Evolutionary conservation across 441 rosid genomes (phyloP).

Genomic region (Jatropha podagrica): DNA sequence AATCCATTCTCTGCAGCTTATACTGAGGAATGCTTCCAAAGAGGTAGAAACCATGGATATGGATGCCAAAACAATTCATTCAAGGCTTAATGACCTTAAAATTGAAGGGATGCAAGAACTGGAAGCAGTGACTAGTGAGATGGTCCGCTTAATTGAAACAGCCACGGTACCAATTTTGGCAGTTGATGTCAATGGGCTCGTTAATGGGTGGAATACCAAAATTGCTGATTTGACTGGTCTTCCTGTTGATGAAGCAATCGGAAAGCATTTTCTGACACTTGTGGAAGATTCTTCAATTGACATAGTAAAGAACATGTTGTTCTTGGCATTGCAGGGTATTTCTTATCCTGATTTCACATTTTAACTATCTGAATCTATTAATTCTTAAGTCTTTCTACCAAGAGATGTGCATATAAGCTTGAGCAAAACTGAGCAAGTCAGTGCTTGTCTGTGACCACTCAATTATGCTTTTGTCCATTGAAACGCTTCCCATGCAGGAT

Average conservation of each 20-base stretch:
- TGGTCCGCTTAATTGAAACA: slow-evolving; percentile 94
- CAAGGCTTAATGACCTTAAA: slow-evolving; percentile 72
- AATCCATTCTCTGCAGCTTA: slow-evolving; percentile 93
- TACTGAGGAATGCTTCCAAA: slow-evolving; percentile 77
- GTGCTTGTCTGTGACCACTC: neutral
- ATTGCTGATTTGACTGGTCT: slow-evolving; percentile 85
- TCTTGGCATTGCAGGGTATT: slow-evolving; percentile 80
- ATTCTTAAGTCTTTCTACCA: neutral
- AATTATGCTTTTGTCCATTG: neutral
- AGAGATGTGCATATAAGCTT: neutral
- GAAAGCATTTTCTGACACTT: slow-evolving; percentile 73
- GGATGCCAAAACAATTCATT: slow-evolving; percentile 51
- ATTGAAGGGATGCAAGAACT: slow-evolving; percentile 84
- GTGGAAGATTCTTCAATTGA: slow-evolving; percentile 85
- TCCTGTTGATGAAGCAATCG: slow-evolving; percentile 78
- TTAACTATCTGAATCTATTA: neutral
- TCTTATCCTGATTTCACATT: slow-evolving; percentile 18
- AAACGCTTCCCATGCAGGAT: neutral
- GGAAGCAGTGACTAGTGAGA: slow-evolving; percentile 94
- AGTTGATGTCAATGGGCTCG: slow-evolving; percentile 77
- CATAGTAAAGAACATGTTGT: slow-evolving; percentile 59
- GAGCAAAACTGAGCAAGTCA: neutral
- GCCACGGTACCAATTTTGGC: slow-evolving; percentile 92
- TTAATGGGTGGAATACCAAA: slow-evolving; percentile 96
- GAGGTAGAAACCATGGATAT: slow-evolving; percentile 48